Base-by-base conservation (phyloP, 805 yeast genomes). In the Wickerhamiella alocasiicola region DNA sequence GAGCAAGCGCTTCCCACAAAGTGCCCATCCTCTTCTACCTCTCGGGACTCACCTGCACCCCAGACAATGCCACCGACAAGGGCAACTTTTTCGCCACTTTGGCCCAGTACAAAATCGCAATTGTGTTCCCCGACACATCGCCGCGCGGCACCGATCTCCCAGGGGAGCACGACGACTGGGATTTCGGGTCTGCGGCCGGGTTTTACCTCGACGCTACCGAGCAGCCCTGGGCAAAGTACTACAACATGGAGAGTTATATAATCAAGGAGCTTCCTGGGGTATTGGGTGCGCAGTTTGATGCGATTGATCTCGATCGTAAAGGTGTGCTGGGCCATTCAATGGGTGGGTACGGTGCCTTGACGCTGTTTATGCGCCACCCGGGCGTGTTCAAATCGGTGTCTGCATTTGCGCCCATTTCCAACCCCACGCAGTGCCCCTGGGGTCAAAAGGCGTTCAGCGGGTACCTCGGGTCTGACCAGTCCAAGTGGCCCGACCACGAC, bases 301-400 rank as follows among this genome's bases (percentile, higher is more conserved):
- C 61, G 30, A 63, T 88, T 45, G 84, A 88, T 59, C 27, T 51
- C 19, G 57, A 62, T 29, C 77, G 71, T 30, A 69, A 76, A 39
- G 72, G 88, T 16, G 74, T 88, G 49, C 76, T 91, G n/a, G 98
- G 98, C 32, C 97, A 91, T 60, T 91, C 98, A 1, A 91, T 91
- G 97, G 98, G 98, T 38, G 98, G 98, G 1, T 83, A 72, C 57
- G 98, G 97, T 43, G 94, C 98, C 0, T 61, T 88, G 45, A 64
- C 79, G 45, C 65, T 76, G n/a, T 75, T 61, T 49, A 62, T 88
- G 45, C 72, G 68, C 47, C 74, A 80, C 57, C 82, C 87, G 1
- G 78, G 76, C 1, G 66, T 65, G 52, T 88, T 80, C 66, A 72
- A 72, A 56, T 76, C 91, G 1, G 87, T 81, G 31, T 73, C 83